Conservation (phyloP, 1,139 yeast genomes). For the Arxiozyma heterogenica region DNA sequence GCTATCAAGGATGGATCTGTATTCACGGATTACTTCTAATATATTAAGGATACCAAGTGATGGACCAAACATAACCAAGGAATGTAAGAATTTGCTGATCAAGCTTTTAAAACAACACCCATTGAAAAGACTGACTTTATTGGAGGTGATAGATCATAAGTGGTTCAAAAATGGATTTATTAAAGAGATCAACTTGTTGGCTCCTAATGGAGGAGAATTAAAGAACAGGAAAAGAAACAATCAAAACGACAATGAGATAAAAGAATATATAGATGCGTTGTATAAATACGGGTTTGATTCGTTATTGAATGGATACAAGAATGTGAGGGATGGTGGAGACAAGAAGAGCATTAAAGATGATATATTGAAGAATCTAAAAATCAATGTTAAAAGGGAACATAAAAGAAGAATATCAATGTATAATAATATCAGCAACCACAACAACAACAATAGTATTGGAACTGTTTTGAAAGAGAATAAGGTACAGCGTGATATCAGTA, state of each 20-base stretch:
- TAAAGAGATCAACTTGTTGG: background rate
- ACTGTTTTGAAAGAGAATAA: background rate
- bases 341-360: no score
- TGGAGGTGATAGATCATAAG: constrained; percentile 6
- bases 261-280: background rate
- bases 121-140: constrained; percentile 5
- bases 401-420: background rate
- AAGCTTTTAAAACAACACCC: constrained; percentile 7
- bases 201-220: background rate
- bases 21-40: constrained; percentile 3
- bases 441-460: background rate
- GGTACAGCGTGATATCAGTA: background rate
- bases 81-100: background rate
- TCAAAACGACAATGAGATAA: background rate
- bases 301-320: background rate
- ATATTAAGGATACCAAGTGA: background rate
- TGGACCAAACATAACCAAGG: background rate
- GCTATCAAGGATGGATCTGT: constrained; percentile 1
- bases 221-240: background rate
- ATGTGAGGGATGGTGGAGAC: background rate
- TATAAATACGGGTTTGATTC: background rate
- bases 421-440: background rate
- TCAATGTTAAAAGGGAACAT: background rate
- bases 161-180: constrained; percentile 8
- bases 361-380: background rate